These are phyloP conservation scores for Amyloporia xantha DNA, from an alignment of 768 basidiomycete genomes.

Conservation along the genomic window DNA sequence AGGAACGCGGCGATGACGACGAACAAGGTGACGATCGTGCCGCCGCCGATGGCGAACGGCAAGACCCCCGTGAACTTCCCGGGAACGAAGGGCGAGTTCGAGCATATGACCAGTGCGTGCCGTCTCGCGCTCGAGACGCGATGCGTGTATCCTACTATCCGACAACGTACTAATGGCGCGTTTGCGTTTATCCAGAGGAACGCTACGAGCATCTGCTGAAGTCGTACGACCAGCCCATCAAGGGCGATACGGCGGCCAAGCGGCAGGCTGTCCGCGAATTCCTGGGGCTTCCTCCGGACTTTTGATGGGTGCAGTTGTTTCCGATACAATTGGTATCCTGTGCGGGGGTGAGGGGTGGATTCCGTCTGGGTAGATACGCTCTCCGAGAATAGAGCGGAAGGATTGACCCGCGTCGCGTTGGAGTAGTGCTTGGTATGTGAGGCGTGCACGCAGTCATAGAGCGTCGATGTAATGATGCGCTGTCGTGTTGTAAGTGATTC, in stretches of 20 bases:
- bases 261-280: constrained; percentile 32
- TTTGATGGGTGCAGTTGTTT: no score
- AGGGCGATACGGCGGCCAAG: constrained; percentile 35
- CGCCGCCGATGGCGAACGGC: constrained; percentile 26
- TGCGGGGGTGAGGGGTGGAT: no score
- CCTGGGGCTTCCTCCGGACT: constrained; percentile 26
- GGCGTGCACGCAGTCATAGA: no score
- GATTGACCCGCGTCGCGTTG: no score
- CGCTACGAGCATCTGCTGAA: constrained; percentile 34
- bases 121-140: not conserved
- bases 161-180: not conserved
- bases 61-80: constrained; percentile 33
- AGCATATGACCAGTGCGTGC: constrained; percentile 37
- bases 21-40: constrained; percentile 27
- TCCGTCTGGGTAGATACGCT: no score
- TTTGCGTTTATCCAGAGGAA: constrained; percentile 26
- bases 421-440: no score
- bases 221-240: constrained; percentile 26
- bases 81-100: constrained; percentile 34
- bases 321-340: no score
- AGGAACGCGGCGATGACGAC: constrained; percentile 28
- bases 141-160: not conserved
- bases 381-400: no score
- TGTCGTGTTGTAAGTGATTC: no score
- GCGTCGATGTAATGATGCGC: no score